phyloP scores from a whole-genome alignment of 129 eudicot genomes.

The Saposhnikovia divaricata region DNA sequence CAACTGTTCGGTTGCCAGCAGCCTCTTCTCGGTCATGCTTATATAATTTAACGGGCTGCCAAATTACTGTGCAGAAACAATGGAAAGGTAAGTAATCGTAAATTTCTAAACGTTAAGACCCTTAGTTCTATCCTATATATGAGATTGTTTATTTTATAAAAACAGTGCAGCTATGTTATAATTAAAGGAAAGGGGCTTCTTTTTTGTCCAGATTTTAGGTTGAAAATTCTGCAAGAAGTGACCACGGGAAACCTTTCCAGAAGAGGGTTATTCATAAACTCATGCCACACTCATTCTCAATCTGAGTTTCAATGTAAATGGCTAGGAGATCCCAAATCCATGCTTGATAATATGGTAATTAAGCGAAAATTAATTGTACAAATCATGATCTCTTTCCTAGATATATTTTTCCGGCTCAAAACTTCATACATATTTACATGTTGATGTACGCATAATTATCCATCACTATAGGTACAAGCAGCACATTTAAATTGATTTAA shows the following conservation, averaged over 20 bases:
- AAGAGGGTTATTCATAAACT: slow-evolving; percentile 13
- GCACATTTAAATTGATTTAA: neutral
- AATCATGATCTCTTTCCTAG: neutral
- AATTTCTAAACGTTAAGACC: neutral
- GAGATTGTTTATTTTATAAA: neutral
- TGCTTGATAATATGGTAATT: slow-evolving; percentile 3
- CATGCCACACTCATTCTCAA: slow-evolving; percentile 14
- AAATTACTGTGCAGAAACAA: neutral
- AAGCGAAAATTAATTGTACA: neutral
- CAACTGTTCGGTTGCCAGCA: neutral
- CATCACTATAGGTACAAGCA: neutral
- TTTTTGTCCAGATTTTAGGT: neutral
- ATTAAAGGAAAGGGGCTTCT: neutral
- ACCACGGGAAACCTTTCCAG: neutral
- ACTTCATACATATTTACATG: neutral
- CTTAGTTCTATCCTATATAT: neutral
- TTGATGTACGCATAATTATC: neutral
- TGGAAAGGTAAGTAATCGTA: neutral
- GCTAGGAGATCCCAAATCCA: slow-evolving; percentile 13
- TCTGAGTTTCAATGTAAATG: slow-evolving; percentile 12
- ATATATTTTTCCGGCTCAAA: neutral
- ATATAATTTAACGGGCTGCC: neutral
- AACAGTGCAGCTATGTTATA: neutral
- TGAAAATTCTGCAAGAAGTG: neutral
- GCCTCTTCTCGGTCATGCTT: neutral